Evolutionary conservation across 345 rosid genomes (phyloP), one percentile per base, ranked within the genome.

Genomic region (Eucalyptus dawsonii): DNA sequence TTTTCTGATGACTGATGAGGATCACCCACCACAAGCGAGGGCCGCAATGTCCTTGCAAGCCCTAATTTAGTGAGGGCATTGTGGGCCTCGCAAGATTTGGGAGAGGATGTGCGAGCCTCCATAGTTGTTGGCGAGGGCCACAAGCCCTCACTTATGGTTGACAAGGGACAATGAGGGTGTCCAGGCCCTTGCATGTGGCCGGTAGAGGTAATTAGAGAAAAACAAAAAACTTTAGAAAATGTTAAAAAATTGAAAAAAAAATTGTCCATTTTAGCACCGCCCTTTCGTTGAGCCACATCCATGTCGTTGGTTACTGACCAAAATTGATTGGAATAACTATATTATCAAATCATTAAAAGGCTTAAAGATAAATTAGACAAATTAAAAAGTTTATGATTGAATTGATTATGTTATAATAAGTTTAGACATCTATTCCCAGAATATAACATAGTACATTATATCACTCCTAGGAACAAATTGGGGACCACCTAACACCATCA

Each of bases 221-320:
- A 22, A 25, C 4, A 5, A 56, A 24, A 56, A 56, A 11, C 62
- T 24, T 56, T 56, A 24, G 29, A 56, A 56, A 3, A 56, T 56
- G 12, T 56, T 56, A 56, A 56, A 56, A 24, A 56, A 4, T 24
- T 9, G 13, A 24, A 56, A 56, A 56, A 19, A 56, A 56, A 56
- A 24, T 10, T 56, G 14, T 56, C 29, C 29, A 24, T 5, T 29
- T 22, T 22, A 56, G 62, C 29, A 56, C 1, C 0, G 3, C 62
- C 13, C 29, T 9, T 56, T 25, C 6, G 6, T 6, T 11, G 3
- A 24, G 62, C 14, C 13, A 24, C 29, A 5, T 56, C 29, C 62
- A 24, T 3, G 0, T 10, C 3, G 5, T 22, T 9, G 13, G 13
- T 56, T 22, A 24, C 1, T 7, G 6, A 56, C 5, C 3, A 24